phyloP scores from a whole-genome alignment of 2,329 filamentous ascomycete genomes.

The Juglanconis sp. region DNA sequence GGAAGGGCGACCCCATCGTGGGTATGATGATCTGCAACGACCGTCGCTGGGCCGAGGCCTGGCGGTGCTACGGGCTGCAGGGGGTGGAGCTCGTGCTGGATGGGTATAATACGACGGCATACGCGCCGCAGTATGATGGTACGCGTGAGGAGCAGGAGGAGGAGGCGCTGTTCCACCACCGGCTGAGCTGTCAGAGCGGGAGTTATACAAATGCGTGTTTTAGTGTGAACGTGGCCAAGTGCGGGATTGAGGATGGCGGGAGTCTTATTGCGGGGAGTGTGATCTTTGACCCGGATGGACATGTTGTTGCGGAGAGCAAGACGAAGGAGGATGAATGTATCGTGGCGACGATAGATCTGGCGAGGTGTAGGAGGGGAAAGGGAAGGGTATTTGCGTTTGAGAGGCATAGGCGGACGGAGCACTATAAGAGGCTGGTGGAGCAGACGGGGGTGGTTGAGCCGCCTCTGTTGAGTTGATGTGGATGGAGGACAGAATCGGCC shows the following conservation, averaged over 20 bases:
- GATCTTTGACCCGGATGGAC: conserved; percentile 33
- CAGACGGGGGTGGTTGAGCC: conserved; percentile 36
- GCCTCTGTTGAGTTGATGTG: conserved; percentile 18
- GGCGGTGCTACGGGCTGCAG: conserved; percentile 46
- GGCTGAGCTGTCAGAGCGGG: conserved; percentile 48
- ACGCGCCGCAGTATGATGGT: conserved; percentile 40
- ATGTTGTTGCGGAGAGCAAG: conserved; percentile 46
- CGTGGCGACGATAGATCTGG: conserved; percentile 48
- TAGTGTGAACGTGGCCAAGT: conserved; percentile 46
- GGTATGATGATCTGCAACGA: conserved; percentile 57
- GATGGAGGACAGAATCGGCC: background rate
- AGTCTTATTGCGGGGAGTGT: conserved; percentile 15
- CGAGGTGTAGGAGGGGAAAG: conserved; percentile 44
- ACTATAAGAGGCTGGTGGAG: conserved; percentile 36
- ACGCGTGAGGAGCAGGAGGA: conserved; percentile 39
- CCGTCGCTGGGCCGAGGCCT: conserved; percentile 50
- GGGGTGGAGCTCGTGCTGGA: conserved; percentile 32
- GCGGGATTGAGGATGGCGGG: conserved; percentile 43
- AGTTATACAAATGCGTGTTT: conserved; percentile 53
- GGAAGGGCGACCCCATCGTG: conserved; percentile 48
- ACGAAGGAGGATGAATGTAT: conserved; percentile 48
- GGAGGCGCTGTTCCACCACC: conserved; percentile 49
- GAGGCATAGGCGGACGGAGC: conserved; percentile 40
- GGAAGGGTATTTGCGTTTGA: conserved; percentile 45
- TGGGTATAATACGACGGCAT: conserved; percentile 50